Evolutionary conservation across 345 rosid species (phyloP).

Genomic region (Abelmoschus esculentus): DNA sequence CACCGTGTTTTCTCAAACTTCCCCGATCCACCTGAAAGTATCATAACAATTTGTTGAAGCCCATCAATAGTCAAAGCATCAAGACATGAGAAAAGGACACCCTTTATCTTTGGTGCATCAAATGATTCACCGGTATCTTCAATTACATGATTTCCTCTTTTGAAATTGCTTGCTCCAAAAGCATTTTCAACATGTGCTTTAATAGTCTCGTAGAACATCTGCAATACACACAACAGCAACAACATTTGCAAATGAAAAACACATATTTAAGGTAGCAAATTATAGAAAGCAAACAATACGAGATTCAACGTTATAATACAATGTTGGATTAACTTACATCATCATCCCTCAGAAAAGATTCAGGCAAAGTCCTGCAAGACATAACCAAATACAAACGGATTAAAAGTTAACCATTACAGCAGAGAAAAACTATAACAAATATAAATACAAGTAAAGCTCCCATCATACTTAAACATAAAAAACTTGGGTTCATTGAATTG

Average conservation of each 20-base stretch:
- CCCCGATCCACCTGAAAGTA: slow-evolving; percentile 39
- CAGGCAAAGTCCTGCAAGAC: slow-evolving; percentile 47
- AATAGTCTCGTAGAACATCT: slow-evolving; percentile 59
- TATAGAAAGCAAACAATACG: neutral
- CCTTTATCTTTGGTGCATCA: slow-evolving; percentile 22
- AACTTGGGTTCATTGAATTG: slow-evolving; percentile 30
- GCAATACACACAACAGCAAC: slow-evolving; percentile 12
- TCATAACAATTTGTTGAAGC: slow-evolving; percentile 45
- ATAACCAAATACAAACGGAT: neutral
- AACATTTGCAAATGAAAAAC: neutral
- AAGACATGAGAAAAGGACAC: slow-evolving; percentile 30
- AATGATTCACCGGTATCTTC: slow-evolving; percentile 18
- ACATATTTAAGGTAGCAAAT: neutral
- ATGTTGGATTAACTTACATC: slow-evolving; percentile 50
- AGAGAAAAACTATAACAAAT: neutral
- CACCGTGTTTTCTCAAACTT: slow-evolving; percentile 43
- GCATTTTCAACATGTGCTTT: slow-evolving; percentile 53
- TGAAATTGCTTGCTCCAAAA: slow-evolving; percentile 35
- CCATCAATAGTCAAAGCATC: slow-evolving; percentile 58
- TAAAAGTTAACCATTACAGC: neutral
- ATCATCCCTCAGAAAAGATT: slow-evolving; percentile 70
- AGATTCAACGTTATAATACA: neutral
- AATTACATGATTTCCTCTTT: slow-evolving; percentile 16
- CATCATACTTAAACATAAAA: slow-evolving; percentile 36
- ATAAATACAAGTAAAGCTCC: neutral